phyloP scores from a whole-genome alignment of 139 green algal genomes.

The Eudorina sp. region DNA sequence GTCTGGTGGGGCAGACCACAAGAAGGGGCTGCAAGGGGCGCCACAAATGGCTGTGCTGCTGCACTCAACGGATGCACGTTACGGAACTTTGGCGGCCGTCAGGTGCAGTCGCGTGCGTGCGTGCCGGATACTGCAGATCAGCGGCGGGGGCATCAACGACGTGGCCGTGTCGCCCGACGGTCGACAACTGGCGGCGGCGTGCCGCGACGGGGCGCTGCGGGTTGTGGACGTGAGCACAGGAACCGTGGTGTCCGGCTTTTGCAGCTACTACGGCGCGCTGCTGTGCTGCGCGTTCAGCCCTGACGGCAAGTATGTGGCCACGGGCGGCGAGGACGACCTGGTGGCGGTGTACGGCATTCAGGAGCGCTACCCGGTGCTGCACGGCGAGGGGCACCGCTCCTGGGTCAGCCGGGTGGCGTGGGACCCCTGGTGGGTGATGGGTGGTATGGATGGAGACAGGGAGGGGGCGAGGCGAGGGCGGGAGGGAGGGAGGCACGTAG shows the following conservation, averaged over 20 bases:
- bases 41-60: too few species aligned
- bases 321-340: constrained; percentile 94
- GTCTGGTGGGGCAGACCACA: too few species aligned
- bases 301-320: constrained; percentile 85
- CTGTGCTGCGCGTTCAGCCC: constrained; percentile 90
- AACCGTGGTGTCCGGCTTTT: constrained; percentile 47
- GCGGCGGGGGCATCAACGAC: constrained; percentile 76
- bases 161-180: constrained; percentile 83
- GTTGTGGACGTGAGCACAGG: constrained; percentile 76
- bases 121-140: constrained; percentile 40
- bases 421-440: constrained; percentile 68
- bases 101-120: too few species aligned
- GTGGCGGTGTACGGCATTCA: constrained; percentile 83
- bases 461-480: neutral
- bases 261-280: constrained; percentile 92
- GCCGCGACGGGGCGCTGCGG: constrained; percentile 82
- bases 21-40: too few species aligned
- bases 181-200: constrained; percentile 78
- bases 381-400: constrained; percentile 85
- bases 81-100: too few species aligned
- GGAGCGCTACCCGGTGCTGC: constrained; percentile 74
- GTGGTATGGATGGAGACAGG: neutral
- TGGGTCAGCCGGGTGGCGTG: constrained; percentile 86
- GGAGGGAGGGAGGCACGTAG: too few species aligned
- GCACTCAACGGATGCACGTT: too few species aligned